Evolutionary conservation across 805 yeast genomes (phyloP), one percentile per base, ranked within the genome.

Genomic region (Brettanomyces anomalus): DNA sequence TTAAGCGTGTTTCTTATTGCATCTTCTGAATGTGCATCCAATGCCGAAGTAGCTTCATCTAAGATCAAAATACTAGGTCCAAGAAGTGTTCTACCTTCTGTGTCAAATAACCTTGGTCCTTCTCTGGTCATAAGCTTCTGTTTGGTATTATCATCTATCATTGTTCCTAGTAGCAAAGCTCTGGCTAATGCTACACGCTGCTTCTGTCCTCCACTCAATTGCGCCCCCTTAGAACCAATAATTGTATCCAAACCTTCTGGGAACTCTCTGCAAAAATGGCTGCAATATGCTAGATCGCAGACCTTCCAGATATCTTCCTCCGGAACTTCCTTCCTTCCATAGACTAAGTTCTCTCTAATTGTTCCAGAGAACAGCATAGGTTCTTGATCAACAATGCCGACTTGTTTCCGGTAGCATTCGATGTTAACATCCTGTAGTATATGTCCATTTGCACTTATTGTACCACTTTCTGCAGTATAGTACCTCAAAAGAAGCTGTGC

Each of bases 1-100:
- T 67, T 57, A 46, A 90, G 65, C 7, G 94, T 86, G 40, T 73
- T 74, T 58, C 87, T 85, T 34, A 90, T 94, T 3, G 85, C 76
- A 52, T 83, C 81, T 57, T 90, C 97, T 51, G 89, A 81, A 43
- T 84, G 85, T 11, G 94, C 78, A 57, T 90, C 97, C 41, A 90
- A 67, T 0, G 97, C 97, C 30, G 95, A 85, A 0, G 97, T 90
- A 13, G 97, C 96, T 60, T 90, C 97, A 60, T 90, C 97, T 45
- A 90, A 65, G 28, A 90, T 77, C 45, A 90, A 65, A n/a, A 90
- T 71, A 5, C 81, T 71, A 2, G 97, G 97, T 37, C 79, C 72
- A 20, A 60, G 45, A 10, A 60, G 43, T 24, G 54, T 41, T 19
- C 51, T 56, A 15, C 54, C 56, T 14, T 32, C 16, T 6, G 26